Evolutionary conservation across 176 grass and related monocot genomes (phyloP), one percentile per base, ranked within the genome.

Genomic region (Carex parvula): DNA sequence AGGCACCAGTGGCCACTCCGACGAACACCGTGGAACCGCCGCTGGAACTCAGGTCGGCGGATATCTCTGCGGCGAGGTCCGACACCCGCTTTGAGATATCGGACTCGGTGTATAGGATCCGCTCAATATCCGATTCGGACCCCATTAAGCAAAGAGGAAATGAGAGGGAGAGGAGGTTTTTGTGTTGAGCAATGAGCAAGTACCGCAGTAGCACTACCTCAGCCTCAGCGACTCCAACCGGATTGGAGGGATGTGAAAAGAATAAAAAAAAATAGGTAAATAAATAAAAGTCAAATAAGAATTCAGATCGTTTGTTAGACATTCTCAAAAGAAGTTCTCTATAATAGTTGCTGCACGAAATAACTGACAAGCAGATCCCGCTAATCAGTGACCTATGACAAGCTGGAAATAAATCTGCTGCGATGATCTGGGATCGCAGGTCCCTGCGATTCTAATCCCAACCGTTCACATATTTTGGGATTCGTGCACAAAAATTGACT

Each of bases 1-100:
- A 81, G 1, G 95, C 95, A 24, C 95, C 95, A 10, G 95, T 98
- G 79, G 95, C 89, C 14, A 90, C 89, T 60, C 85, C 89, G 46
- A 90, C 85, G 30, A 87, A 69, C 21, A 85, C 85, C 4, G 60
- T 37, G 15, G 55, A 15, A 30, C 1, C 29, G 14, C 33, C 4
- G 12, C 5, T 7, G 53, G n/a, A 2, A 16, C 84, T 20, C 89
- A 93, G 79, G 86, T 94, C 80, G 84, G 59, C 41, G 32, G 84
- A 65, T 81, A 94, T 89, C 91, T 94, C 86, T 39, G 74, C 44
- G 44, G 85, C 82, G 9, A 90, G 85, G 69, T 56, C 30, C 1
- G 35, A 60, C 32, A 97, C 95, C 80, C 95, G 90, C 64, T 64
- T 37, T 85, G 84, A 53, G 88, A 98, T 90, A 59, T 89, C 79